phyloP scores from a whole-genome alignment of 1,284 basidiomycete genomes.

The Neonothopanus nambi region DNA sequence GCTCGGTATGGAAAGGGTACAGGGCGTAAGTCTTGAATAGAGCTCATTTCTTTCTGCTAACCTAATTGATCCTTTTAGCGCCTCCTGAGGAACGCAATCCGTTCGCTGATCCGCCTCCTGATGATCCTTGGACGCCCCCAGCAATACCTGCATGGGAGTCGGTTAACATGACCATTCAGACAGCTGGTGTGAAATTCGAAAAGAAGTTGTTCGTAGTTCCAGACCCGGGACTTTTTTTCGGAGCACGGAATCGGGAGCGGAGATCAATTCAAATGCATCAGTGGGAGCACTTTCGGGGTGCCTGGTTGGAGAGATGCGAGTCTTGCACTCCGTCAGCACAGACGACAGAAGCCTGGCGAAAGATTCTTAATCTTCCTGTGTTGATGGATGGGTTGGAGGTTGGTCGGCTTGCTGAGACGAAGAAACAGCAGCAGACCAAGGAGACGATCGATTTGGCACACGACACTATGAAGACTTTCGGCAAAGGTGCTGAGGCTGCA shows the following conservation, averaged over 20 bases:
- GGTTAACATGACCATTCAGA: too few species aligned
- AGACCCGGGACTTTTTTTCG: conserved; percentile 1
- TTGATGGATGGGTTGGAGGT: too few species aligned
- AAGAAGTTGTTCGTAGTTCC: neutral
- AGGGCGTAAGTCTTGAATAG: neutral
- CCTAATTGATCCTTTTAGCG: neutral
- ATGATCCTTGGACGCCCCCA: neutral
- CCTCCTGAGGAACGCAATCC: neutral
- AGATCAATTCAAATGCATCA: neutral
- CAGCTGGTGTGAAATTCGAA: neutral
- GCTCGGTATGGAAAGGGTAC: too few species aligned
- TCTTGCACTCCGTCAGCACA: too few species aligned
- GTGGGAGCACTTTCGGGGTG: neutral
- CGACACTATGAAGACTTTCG: too few species aligned
- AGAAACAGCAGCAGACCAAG: too few species aligned
- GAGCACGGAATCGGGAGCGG: neutral
- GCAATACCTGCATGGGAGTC: neutral
- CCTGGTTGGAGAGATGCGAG: neutral
- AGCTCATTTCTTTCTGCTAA: neutral
- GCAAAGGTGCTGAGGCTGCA: too few species aligned
- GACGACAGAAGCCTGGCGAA: too few species aligned
- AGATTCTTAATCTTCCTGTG: too few species aligned
- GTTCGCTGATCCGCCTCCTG: neutral
- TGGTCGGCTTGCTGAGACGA: too few species aligned
- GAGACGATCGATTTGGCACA: too few species aligned